Base-by-base conservation (phyloP, 257 asterid genomes). In the Primulina tabacum region DNA sequence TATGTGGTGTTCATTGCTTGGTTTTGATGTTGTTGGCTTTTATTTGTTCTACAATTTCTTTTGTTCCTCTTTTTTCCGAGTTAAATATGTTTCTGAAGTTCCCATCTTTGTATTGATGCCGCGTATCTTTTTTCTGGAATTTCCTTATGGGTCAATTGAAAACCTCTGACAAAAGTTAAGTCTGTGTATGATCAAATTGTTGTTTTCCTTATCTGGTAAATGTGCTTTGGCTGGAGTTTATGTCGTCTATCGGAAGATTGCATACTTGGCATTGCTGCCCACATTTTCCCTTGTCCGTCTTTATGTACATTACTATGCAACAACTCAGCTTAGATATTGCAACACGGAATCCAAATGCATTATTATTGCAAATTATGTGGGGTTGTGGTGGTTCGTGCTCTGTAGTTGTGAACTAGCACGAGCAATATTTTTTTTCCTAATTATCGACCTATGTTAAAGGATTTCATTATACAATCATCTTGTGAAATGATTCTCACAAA, bases 151-250 rank as follows among this genome's bases (percentile, higher is more conserved):
- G 29, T 0, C 7, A 18, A 21, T 24, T 47, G 59, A 59, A 28
- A 65, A 34, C 28, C 40, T 47, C 21, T 50, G 76, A 67, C 0
- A 34, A 21, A 63, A 47, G 38, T 57, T 35, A 8, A 37, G 5
- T 40, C 17, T 53, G 63, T 53, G 58, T 16, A 55, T 32, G 12
- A 63, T 53, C 43, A 43, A 29, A 43, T 10, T 62, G 29, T 30
- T 64, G 65, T n/a, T 69, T 70, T 60, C 17, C 16, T 24, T 43
- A 11, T 75, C 35, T 62, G 57, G 69, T 61, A 43, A 62, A 11
- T 30, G 38, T 53, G 64, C 68, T 55, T 65, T 55, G 59, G 62
- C 37, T 61, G 38, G 55, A 59, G 65, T 9, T 65, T 38, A 55
- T 21, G 34, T n/a, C 34, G 2, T 18, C 40, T 17, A 26, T 14